phyloP scores from a whole-genome alignment of 305 asterid genomes.

The Andrographis paniculata region DNA sequence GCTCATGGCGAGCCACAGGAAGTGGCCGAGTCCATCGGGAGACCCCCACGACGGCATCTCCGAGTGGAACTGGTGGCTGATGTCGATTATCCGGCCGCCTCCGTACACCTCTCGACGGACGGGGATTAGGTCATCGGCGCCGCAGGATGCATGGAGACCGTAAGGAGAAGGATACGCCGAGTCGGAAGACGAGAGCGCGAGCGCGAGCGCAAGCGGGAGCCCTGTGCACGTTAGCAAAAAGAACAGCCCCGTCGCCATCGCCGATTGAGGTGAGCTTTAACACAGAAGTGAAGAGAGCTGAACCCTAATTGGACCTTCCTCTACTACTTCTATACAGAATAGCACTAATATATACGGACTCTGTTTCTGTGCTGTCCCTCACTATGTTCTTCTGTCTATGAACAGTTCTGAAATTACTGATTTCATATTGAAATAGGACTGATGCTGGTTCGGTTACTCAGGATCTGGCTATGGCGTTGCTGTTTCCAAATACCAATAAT shows the following conservation, averaged over 20 bases:
- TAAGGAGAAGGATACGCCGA: slow-evolving; percentile 62
- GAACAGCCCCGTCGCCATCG: slow-evolving; percentile 20
- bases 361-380: too few relatives aligned
- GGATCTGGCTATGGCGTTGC: too few relatives aligned
- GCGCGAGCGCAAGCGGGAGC: slow-evolving; percentile 13
- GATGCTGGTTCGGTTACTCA: too few relatives aligned
- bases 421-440: too few relatives aligned
- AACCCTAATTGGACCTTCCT: too few relatives aligned
- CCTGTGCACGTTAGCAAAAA: slow-evolving; percentile 23
- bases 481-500: too few relatives aligned
- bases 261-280: too few relatives aligned
- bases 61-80: slow-evolving; percentile 54
- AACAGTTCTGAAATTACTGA: too few relatives aligned
- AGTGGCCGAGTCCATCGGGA: slow-evolving; percentile 59
- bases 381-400: too few relatives aligned
- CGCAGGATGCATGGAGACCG: slow-evolving; percentile 31
- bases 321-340: too few relatives aligned
- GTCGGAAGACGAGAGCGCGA: slow-evolving; percentile 23
- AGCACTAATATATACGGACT: too few relatives aligned
- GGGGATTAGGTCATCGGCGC: slow-evolving; percentile 34
- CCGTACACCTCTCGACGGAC: slow-evolving; percentile 77
- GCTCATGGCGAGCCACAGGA: slow-evolving; percentile 53
- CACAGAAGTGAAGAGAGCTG: too few relatives aligned
- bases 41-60: slow-evolving; percentile 73
- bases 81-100: slow-evolving; percentile 72